Base-by-base conservation (phyloP, 805 yeast genomes). In the Sungouiella blattae region DNA sequence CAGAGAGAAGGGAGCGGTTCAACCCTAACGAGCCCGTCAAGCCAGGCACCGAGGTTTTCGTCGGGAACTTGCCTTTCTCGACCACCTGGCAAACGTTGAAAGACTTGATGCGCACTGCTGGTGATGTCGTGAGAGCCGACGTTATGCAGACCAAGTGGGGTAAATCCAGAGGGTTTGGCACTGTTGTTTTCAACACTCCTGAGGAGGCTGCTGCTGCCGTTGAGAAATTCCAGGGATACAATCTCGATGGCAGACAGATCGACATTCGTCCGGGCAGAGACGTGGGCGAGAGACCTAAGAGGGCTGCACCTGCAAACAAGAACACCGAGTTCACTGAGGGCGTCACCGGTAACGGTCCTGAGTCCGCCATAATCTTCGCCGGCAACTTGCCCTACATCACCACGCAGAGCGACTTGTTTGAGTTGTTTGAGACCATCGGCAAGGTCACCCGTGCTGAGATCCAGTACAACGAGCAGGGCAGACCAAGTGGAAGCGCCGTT, bases 311-410 rank as follows among this genome's bases (percentile, higher is more conserved):
- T 6, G 52, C 43, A 24, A 40, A 52, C 16, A 60, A 55, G 41
- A 74, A 73, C 53, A 54, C 78, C 25, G 79, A 68, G 6, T 85
- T 87, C 57, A 77, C 88, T 11, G 76, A 71, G 30, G 82, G 79
- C 36, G 88, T 84, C 28, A 50, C 57, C 6, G 85, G 83, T 2
- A 78, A 77, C 32, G 80, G 78, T 32, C 75, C 68, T 22, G 69
- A 75, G 15, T 54, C 63, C 11, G 62, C 52, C 39, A 58, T 60
- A 12, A 73, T 91, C 29, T 83, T 64, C 54, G 88, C 84, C 15
- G 73, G 71, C 29, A 91, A 91, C 65, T 68, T 91, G 53, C 98
- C 98, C 20, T 87, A 77, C 71, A 82, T 88, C 34, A 89, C 97
- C n/a, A 77, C 87, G 21, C 80, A 81, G 46, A 80, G 82, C 39